Base-by-base conservation (phyloP, 306 rosid genomes). In the Benincasa hispida region DNA sequence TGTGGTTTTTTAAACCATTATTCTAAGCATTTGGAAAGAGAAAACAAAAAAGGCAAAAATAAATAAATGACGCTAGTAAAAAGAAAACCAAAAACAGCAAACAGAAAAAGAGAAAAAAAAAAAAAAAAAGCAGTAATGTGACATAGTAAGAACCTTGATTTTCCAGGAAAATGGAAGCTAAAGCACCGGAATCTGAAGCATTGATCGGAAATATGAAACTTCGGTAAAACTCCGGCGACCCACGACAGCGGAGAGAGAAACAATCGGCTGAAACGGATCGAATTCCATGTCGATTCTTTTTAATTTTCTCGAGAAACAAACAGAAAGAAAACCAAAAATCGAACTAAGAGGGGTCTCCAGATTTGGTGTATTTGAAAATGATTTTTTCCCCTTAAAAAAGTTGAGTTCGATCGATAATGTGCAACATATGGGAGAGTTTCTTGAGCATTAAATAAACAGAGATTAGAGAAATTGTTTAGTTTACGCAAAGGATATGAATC, bases 111-210 rank as follows among this genome's bases (percentile, higher is more conserved):
- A 1, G 5, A 10, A 37, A 48, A 8, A 51, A 50, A 32, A 25
- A 62, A 28, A 10, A 10, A 25, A 76, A 78, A 22, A 45, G 56
- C 18, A 66, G 41, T 72, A 61, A 39, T 72, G 69, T 39, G 8
- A 25, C 28, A 55, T 27, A 81, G 14, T 21, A n/a, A 72, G 77
- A 76, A 90, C 94, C 90, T 84, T 84, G 86, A 63, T 60, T 28
- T 27, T 30, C 47, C 68, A 56, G 81, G 56, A 13, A 65, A 75
- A 8, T 75, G 70, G 6, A 34, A 50, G 59, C 83, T 88, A 87
- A 80, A 83, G 37, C 80, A 81, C 76, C 9, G 79, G 81, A 80
- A 81, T 76, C 76, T 30, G 83, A 86, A 41, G 80, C 30, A 75
- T 54, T 55, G 10, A 76, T 74, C 77, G 54, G 79, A 24, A 79